Evolutionary conservation across 345 rosid genomes (phyloP).

Genomic region (Theobroma cacao): DNA sequence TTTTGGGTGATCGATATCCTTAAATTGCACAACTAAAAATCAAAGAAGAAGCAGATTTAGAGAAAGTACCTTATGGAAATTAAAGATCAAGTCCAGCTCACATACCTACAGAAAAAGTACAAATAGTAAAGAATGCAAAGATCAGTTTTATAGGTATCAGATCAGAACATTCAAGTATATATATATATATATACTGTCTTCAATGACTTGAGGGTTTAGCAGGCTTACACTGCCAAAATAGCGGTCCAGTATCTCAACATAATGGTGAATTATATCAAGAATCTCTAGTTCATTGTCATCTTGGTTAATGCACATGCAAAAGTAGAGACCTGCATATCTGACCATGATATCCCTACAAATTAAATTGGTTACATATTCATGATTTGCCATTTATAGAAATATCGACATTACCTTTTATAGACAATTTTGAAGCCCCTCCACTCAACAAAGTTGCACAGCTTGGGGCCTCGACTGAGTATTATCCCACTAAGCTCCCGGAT

Average conservation of each 20-base stretch:
- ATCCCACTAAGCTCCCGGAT: slow-evolving; percentile 57
- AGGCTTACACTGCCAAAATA: slow-evolving; percentile 51
- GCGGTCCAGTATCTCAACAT: slow-evolving; percentile 53
- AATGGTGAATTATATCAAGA: slow-evolving; percentile 55
- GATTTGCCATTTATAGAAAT: background rate
- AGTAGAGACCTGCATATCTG: slow-evolving; percentile 66
- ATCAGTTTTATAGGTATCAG: background rate
- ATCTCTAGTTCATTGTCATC: slow-evolving; percentile 54
- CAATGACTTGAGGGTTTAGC: background rate
- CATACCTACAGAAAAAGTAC: slow-evolving; percentile 39
- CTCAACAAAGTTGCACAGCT: slow-evolving; percentile 59
- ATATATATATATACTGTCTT: background rate
- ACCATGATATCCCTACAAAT: background rate
- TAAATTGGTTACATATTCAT: background rate
- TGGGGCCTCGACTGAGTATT: slow-evolving; percentile 46
- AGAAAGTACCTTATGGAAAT: slow-evolving; percentile 51
- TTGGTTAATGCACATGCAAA: slow-evolving; percentile 58
- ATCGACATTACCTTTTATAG: slow-evolving; percentile 36
- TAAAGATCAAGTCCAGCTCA: slow-evolving; percentile 62
- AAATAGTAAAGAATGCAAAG: background rate
- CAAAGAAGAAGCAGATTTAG: background rate
- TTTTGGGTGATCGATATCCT: background rate
- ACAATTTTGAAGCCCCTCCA: slow-evolving; percentile 58
- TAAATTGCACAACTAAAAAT: background rate
- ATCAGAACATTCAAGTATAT: background rate